Evolutionary conservation across 2,329 filamentous ascomycete species (phyloP), one percentile per base, ranked within the genome.

Genomic region (Hymenoscyphus occultus): DNA sequence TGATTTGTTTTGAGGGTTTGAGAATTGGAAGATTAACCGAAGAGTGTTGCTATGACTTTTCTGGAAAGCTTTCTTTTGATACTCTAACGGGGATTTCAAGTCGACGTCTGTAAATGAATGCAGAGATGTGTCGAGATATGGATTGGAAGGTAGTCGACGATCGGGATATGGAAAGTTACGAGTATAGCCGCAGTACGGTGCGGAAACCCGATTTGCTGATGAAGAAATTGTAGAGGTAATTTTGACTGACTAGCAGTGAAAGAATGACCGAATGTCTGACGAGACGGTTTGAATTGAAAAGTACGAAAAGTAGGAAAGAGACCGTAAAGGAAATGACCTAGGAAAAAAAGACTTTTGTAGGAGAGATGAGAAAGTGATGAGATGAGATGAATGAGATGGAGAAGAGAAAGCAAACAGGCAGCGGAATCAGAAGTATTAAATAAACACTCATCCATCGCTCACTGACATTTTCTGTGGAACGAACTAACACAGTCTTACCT

Each of bases 181-280:
- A 19, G 14, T 51, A 51, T 51, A 51, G 19, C 45, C 19, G 22
- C 45, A 51, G 45, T 51, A 16, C 19, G 45, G 45, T 51, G 45
- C 22, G 22, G 45, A 51, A 28, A 22, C 19, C 45, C 45, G 45
- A 51, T 51, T 51, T 51, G 10, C 16, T 57, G 32, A 14, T 4
- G 54, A 57, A 32, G 28, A 54, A 61, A 31, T 48, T 48, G 64
- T 64, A 22, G 51, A 61, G 42, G 48, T 28, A 31, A 61, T 65
- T 66, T 60, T 56, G 72, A 71, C 70, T 68, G 70, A 65, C 69
- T 72, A 67, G 70, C 70, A 74, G 70, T 67, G 39, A 72, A 71
- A 67, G 69, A 73, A 65, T 63, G 68, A 64, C 61, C 56, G 45
- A 63, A 61, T 68, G 65, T 69, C 66, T 72, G 71, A 74, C 69